These are phyloP conservation scores for Naganishia liquefaciens DNA, from an alignment of 1,284 basidiomycete genomes.

Conservation along the genomic window DNA sequence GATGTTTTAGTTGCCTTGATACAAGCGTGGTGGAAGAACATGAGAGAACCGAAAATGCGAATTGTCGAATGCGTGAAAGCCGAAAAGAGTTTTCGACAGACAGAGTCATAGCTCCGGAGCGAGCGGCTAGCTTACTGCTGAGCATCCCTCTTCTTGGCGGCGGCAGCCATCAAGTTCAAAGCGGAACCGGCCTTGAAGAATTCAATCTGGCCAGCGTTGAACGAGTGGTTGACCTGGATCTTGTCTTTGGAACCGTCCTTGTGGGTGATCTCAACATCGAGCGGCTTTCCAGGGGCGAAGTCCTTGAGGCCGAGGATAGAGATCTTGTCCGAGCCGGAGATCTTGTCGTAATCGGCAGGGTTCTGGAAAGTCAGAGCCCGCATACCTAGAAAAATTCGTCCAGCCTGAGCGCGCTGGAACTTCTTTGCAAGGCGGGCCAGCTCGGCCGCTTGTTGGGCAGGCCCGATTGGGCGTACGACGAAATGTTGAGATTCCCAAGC, in stretches of 20 bases:
- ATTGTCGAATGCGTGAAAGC: constrained; percentile 19
- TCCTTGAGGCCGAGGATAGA: constrained; percentile 78
- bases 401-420: no score
- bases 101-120: neutral
- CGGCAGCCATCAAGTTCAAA: constrained; percentile 51
- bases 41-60: constrained; percentile 27
- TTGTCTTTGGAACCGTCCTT: constrained; percentile 71
- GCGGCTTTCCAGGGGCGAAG: constrained; percentile 83
- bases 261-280: constrained; percentile 78
- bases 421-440: no score
- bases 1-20: constrained; percentile 17
- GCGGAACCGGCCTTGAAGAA: constrained; percentile 90
- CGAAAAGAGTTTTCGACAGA: neutral
- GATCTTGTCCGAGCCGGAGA: constrained; percentile 78
- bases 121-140: constrained; percentile 21
- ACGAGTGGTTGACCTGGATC: constrained; percentile 54
- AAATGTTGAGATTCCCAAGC: no score
- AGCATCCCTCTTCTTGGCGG: constrained; percentile 36
- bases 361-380: constrained; percentile 75
- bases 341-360: constrained; percentile 86
- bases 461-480: no score
- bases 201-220: constrained; percentile 74
- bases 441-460: no score
- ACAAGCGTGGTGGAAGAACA: constrained; percentile 19
- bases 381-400: constrained; percentile 48